phyloP scores from a whole-genome alignment of 352 stramenopile species.

The Pythium pyrilobum region DNA sequence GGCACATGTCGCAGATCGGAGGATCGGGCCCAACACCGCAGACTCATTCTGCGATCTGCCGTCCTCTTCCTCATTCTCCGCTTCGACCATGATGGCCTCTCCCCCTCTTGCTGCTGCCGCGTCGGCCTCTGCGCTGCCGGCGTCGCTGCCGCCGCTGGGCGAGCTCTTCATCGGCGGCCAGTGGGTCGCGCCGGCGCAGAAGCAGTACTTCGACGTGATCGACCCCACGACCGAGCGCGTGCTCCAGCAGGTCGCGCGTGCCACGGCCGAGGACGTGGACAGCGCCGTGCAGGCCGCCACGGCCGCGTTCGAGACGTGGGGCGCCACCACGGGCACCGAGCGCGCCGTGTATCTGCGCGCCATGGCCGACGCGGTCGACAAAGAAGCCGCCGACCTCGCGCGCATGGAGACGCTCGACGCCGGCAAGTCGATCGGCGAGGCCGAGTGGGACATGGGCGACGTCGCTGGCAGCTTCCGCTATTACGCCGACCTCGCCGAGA shows the following conservation, averaged over 20 bases:
- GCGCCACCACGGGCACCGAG: constrained; percentile 35
- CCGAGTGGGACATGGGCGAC: constrained; percentile 69
- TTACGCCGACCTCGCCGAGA: constrained; percentile 47
- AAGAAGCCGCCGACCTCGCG: constrained; percentile 31
- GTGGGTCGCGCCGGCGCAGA: constrained; percentile 37
- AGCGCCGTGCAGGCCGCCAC: constrained; percentile 40
- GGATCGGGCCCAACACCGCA: no score
- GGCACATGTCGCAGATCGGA: no score
- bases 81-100: neutral
- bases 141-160: constrained; percentile 29
- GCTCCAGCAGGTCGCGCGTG: constrained; percentile 43
- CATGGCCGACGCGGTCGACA: constrained; percentile 38
- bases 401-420: constrained; percentile 62
- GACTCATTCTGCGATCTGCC: no score
- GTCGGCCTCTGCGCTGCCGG: constrained; percentile 1
- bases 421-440: constrained; percentile 57
- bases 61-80: no score
- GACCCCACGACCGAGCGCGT: constrained; percentile 49
- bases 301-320: constrained; percentile 39
- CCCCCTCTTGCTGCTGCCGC: neutral
- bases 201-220: constrained; percentile 53
- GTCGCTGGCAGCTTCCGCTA: constrained; percentile 56
- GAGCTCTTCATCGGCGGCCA: constrained; percentile 62
- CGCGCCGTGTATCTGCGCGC: constrained; percentile 46
- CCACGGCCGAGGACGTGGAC: constrained; percentile 40